A percentile compares a stretch with the other conserved stretches of the same genome.
Conservation (phyloP, 2,329 filamentous ascomycete species). For the Neonectria ditissima region DNA sequence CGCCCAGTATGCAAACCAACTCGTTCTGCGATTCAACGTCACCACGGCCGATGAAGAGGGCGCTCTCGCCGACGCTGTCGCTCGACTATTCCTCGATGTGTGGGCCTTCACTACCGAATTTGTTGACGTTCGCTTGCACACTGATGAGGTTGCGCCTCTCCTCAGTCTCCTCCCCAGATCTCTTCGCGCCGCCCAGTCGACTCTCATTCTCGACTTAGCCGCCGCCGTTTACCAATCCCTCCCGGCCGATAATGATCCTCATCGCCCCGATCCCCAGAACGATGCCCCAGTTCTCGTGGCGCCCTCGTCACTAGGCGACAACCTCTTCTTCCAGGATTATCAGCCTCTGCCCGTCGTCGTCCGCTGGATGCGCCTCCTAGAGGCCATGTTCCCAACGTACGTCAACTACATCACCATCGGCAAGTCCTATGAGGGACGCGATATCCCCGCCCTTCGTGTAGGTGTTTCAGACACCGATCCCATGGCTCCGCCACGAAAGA, state of each 20-base stretch:
- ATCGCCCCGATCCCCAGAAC: conserved; percentile 40
- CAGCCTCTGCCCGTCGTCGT: conserved; percentile 84
- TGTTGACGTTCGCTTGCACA: conserved; percentile 85
- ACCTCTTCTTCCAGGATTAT: conserved; percentile 93
- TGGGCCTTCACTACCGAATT: conserved; percentile 87
- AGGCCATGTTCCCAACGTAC: conserved; percentile 89
- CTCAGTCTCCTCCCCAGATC: conserved; percentile 81
- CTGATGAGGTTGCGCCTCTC: conserved; percentile 81
- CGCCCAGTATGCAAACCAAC: conserved; percentile 76
- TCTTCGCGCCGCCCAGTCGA: conserved; percentile 76
- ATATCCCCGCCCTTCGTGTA: conserved; percentile 84
- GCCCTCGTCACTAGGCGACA: conserved; percentile 61
- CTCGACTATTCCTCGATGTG: conserved; percentile 85
- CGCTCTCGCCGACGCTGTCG: conserved; percentile 78
- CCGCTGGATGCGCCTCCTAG: conserved; percentile 92
- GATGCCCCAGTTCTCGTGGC: conserved; percentile 46
- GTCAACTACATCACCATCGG: conserved; percentile 81
- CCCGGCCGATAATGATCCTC: conserved; percentile 39
- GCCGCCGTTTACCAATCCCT: conserved; percentile 75
- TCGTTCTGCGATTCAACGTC: conserved; percentile 92
- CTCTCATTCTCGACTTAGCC: conserved; percentile 84
- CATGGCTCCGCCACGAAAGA: conserved; percentile 69
- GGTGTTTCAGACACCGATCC: conserved; percentile 66
- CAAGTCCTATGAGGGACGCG: conserved; percentile 87
- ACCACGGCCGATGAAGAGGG: conserved; percentile 74